phyloP scores from a whole-genome alignment of 768 basidiomycete species.

The Exidia glandulosa region DNA sequence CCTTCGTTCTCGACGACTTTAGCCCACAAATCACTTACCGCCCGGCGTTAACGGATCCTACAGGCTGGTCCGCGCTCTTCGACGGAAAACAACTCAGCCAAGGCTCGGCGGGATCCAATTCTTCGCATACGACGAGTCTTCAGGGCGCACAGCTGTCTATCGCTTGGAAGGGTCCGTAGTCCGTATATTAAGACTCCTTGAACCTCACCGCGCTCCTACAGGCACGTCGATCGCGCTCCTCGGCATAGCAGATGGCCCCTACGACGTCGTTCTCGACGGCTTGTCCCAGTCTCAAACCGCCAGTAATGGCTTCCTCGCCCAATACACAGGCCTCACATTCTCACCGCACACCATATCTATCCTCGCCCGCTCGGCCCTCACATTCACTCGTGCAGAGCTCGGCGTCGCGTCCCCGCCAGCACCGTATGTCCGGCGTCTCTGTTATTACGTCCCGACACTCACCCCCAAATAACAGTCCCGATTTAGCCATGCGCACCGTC shows the following conservation, averaged over 20 bases:
- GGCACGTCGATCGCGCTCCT: slow-evolving; percentile 7
- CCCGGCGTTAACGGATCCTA: slow-evolving; percentile 32
- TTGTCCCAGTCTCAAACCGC: slow-evolving; percentile 11
- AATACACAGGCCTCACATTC: slow-evolving; percentile 36
- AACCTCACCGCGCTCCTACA: slow-evolving; percentile 12
- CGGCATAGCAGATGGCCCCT: slow-evolving; percentile 2
- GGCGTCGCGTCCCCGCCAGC: slow-evolving; percentile 21
- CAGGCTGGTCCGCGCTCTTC: slow-evolving; percentile 69
- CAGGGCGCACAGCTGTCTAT: slow-evolving; percentile 47
- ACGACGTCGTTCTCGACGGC: neutral
- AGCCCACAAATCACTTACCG: slow-evolving; percentile 22
- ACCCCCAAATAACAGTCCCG: slow-evolving; percentile 17
- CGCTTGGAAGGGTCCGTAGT: slow-evolving; percentile 56
- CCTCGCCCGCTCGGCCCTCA: slow-evolving; percentile 32
- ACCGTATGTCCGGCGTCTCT: too few relatives aligned
- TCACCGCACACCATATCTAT: slow-evolving; percentile 45
- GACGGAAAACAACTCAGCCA: slow-evolving; percentile 26
- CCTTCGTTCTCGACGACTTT: slow-evolving; percentile 48
- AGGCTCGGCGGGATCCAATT: slow-evolving; percentile 39
- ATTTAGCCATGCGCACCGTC: slow-evolving; percentile 25
- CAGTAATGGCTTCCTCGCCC: slow-evolving; percentile 37
- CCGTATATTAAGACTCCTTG: slow-evolving; percentile 18
- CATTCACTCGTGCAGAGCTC: slow-evolving; percentile 49
- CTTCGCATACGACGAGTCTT: slow-evolving; percentile 49
- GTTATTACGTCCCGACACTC: too few relatives aligned